These are phyloP conservation scores for Antitrichia curtipendula DNA, from an alignment of 225 moss, liverwort and hornwort genomes.

Conservation along the genomic window DNA sequence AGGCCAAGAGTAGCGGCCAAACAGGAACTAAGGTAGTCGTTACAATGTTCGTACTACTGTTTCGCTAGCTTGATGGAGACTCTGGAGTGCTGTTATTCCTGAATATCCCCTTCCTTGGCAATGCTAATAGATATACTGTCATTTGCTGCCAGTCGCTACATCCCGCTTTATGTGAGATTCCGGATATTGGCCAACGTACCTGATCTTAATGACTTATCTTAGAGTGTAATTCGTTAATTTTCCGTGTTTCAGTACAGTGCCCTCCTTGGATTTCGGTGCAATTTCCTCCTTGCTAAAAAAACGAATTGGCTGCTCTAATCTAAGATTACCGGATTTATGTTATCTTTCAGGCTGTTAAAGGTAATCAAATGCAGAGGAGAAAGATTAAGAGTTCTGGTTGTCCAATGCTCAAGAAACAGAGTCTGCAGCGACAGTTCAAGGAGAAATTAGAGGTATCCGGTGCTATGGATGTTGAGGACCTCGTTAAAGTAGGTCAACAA, in stretches of 20 bases:
- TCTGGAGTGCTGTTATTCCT: not conserved
- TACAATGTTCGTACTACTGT: not conserved
- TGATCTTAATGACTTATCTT: not conserved
- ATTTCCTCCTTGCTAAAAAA: not conserved
- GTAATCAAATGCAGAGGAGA: conserved; percentile 26
- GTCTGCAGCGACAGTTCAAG: conserved; percentile 60
- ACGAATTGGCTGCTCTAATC: not conserved
- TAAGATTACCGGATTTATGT: not conserved
- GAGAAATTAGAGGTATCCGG: conserved; percentile 51
- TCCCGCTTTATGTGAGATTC: not conserved
- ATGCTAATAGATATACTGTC: not conserved
- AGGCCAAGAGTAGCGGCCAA: conserved; percentile 42
- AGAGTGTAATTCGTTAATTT: not conserved
- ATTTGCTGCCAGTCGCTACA: not conserved
- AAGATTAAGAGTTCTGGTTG: conserved; percentile 50
- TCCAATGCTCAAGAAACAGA: conserved; percentile 75
- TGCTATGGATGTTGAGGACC: conserved; percentile 83
- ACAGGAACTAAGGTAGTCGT: conserved; percentile 38
- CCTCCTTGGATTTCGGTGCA: not conserved
- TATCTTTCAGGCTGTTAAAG: conserved; percentile 18
- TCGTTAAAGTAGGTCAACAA: conserved; percentile 60
- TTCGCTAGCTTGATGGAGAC: not conserved
- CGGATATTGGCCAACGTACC: not conserved
- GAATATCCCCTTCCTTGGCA: not conserved
- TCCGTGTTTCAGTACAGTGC: not conserved